A percentile compares a stretch with the other conserved stretches of the same genome.
Conservation (phyloP, 2,329 filamentous ascomycete genomes). For the Microthyrium microscopicum region DNA sequence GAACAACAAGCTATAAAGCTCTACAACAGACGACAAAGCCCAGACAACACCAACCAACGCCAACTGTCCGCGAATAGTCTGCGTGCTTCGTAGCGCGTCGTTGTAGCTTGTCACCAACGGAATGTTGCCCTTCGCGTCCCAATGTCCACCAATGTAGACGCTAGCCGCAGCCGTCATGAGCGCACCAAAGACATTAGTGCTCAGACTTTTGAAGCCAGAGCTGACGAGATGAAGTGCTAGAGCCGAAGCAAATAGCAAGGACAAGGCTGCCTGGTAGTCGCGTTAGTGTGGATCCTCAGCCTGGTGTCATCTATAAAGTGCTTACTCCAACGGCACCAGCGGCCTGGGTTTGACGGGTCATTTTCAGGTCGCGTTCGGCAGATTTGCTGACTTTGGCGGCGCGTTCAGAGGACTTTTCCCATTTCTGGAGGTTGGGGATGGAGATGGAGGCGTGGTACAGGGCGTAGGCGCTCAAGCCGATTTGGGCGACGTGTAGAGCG, state of each 20-base stretch:
- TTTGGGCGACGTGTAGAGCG: slow-evolving; percentile 9
- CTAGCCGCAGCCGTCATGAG: slow-evolving; percentile 11
- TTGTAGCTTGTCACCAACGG: slow-evolving; percentile 22
- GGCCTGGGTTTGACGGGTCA: slow-evolving; percentile 20
- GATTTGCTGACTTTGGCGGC: slow-evolving; percentile 21
- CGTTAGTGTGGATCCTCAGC: neutral
- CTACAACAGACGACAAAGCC: slow-evolving; percentile 4
- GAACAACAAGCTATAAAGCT: too few relatives aligned
- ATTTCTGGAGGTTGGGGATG: slow-evolving; percentile 20
- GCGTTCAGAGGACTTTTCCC: slow-evolving; percentile 19
- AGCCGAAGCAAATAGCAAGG: slow-evolving; percentile 1
- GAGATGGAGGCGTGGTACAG: slow-evolving; percentile 19
- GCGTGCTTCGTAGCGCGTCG: slow-evolving; percentile 18
- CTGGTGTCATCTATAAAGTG: neutral
- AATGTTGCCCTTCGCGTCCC: slow-evolving; percentile 17
- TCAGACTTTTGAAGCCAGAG: neutral
- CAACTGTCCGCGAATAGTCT: slow-evolving; percentile 14
- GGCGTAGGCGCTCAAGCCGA: slow-evolving; percentile 15
- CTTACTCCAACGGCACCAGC: slow-evolving; percentile 17
- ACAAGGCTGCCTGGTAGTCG: neutral
- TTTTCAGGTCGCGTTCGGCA: slow-evolving; percentile 17
- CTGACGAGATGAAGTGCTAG: slow-evolving; percentile 4
- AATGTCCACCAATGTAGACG: slow-evolving; percentile 17
- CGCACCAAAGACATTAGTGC: slow-evolving; percentile 10
- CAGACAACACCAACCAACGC: slow-evolving; percentile 10